Evolutionary conservation across 768 basidiomycete species (phyloP).

Genomic region (Pleurotus platypus): DNA sequence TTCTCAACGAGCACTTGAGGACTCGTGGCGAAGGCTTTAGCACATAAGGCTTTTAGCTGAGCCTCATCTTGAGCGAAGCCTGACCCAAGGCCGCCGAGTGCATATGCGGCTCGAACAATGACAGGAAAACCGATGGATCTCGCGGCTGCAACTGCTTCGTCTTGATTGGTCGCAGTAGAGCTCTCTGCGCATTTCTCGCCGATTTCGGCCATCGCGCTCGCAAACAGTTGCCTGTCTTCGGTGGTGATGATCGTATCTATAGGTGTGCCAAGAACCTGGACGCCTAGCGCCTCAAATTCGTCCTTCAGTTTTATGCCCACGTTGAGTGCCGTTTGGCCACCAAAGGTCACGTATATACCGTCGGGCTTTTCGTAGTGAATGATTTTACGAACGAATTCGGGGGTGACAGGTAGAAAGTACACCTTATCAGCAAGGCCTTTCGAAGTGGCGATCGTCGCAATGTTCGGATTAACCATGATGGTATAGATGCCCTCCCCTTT

Average conservation of each 20-base stretch:
- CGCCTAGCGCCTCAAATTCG: slow-evolving; percentile 87
- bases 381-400: slow-evolving; percentile 96
- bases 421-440: slow-evolving; percentile 99
- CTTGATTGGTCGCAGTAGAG: slow-evolving; percentile 77
- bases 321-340: slow-evolving; percentile 94
- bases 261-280: slow-evolving; percentile 92
- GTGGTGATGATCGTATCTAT: slow-evolving; percentile 97
- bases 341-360: slow-evolving; percentile 98
- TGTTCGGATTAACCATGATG: slow-evolving; percentile 98
- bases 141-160: slow-evolving; percentile 85
- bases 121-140: slow-evolving; percentile 87
- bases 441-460: slow-evolving; percentile 96
- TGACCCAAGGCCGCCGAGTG: slow-evolving; percentile 91
- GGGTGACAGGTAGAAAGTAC: slow-evolving; percentile 97
- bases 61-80: slow-evolving; percentile 94
- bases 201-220: slow-evolving; percentile 90
- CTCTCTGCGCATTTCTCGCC: slow-evolving; percentile 95
- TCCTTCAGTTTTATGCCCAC: slow-evolving; percentile 98
- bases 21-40: slow-evolving; percentile 95
- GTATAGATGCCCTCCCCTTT: slow-evolving; percentile 99
- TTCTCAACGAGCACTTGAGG: slow-evolving; percentile 99
- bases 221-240: slow-evolving; percentile 94
- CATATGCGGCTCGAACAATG: slow-evolving; percentile 95
- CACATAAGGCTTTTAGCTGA: slow-evolving; percentile 86
- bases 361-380: slow-evolving; percentile 99